A percentile compares a stretch with the other conserved stretches of the same genome.
Evolutionary conservation across 169 alveolate species (phyloP).

Genomic region (Plasmodium falciparum): DNA sequence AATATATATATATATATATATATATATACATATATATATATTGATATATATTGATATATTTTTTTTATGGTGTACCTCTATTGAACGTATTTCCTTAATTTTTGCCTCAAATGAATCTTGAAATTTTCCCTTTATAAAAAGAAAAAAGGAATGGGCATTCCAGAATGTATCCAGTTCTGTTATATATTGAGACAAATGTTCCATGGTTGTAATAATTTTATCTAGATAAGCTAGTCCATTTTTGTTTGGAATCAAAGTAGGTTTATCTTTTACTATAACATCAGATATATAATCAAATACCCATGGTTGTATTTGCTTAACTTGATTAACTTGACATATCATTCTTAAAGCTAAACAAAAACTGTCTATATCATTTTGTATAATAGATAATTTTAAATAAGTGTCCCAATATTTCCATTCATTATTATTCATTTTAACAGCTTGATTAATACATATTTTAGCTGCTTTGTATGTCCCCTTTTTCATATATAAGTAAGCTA

Average conservation of each 20-base stretch:
- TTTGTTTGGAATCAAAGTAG: slow-evolving; percentile 34
- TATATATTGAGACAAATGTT: slow-evolving; percentile 55
- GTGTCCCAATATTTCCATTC: slow-evolving; percentile 88
- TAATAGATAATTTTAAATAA: slow-evolving; percentile 73
- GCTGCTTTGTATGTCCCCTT: slow-evolving; percentile 77
- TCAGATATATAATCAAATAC: slow-evolving; percentile 43
- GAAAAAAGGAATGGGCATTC: slow-evolving; percentile 68
- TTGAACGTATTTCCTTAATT: slow-evolving; percentile 70
- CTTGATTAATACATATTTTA: slow-evolving; percentile 82
- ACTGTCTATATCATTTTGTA: slow-evolving; percentile 82
- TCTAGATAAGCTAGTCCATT: slow-evolving; percentile 53
- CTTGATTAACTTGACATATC: slow-evolving; percentile 76
- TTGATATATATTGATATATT: too few species aligned
- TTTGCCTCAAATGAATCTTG: slow-evolving; percentile 42
- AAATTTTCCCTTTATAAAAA: slow-evolving; percentile 52
- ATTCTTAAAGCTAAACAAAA: slow-evolving; percentile 78
- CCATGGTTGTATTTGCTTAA: slow-evolving; percentile 52
- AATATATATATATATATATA: background rate
- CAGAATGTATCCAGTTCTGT: slow-evolving; percentile 53
- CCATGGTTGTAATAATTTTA: slow-evolving; percentile 78
- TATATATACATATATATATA: background rate
- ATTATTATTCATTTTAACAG: slow-evolving; percentile 81
- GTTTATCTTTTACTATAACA: slow-evolving; percentile 68
- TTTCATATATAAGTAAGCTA: slow-evolving; percentile 83
- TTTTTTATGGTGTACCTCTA: slow-evolving; percentile 28